A percentile compares a stretch with the other conserved stretches of the same genome.
Evolutionary conservation across 768 basidiomycete species (phyloP).

Genomic region (Amanita fuliginea): DNA sequence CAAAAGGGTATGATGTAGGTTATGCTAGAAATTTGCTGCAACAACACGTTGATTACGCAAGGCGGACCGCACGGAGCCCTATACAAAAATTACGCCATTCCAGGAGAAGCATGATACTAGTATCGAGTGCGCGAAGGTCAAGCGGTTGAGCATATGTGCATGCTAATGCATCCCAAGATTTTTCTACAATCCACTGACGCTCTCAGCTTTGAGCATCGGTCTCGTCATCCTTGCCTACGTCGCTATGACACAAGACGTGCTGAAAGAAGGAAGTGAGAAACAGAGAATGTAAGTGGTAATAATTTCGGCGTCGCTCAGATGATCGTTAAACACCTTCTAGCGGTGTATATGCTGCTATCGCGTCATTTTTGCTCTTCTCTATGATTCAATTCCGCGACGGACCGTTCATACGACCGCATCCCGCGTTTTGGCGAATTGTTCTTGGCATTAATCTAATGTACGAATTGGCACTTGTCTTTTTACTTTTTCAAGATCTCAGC

Average conservation of each 20-base stretch:
- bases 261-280: conserved; percentile 77
- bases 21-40: conserved; percentile 11
- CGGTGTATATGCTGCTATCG: conserved; percentile 66
- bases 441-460: conserved; percentile 78
- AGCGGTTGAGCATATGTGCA: neutral
- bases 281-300: conserved; percentile 54
- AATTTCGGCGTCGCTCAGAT: neutral
- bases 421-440: conserved; percentile 74
- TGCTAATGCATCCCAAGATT: conserved; percentile 37
- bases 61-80: conserved; percentile 78
- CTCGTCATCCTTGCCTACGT: conserved; percentile 67
- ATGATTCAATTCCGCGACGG: conserved; percentile 88
- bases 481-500: conserved; percentile 75
- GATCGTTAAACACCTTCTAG: conserved; percentile 22
- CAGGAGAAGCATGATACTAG: conserved; percentile 77
- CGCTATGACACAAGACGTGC: conserved; percentile 74
- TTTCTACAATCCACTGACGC: conserved; percentile 77
- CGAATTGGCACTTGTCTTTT: conserved; percentile 71
- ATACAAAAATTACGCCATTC: conserved; percentile 75
- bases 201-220: conserved; percentile 60
- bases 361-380: conserved; percentile 69
- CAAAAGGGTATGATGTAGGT: conserved; percentile 78
- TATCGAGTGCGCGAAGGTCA: conserved; percentile 49
- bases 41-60: conserved; percentile 20
- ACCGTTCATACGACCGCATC: conserved; percentile 81